Evolutionary conservation across 768 basidiomycete genomes (phyloP), one percentile per base, ranked within the genome.

Genomic region (Leucosporidium yakuticum): DNA sequence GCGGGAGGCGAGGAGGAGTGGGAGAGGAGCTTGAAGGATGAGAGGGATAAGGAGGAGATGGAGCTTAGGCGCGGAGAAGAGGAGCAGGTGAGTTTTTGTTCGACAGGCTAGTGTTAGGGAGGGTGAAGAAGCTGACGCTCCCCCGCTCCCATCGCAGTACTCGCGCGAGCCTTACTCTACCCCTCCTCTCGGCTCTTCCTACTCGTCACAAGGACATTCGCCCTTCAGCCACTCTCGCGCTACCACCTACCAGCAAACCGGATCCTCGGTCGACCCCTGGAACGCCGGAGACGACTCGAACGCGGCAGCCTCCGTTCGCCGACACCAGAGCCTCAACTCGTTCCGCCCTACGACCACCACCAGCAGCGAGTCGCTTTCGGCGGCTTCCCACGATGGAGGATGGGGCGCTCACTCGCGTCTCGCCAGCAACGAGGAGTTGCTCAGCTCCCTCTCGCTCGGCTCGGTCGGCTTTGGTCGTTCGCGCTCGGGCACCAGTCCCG

Each of bases 1-100:
- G 55, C 47, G 3, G 60, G 69, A 4, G 67, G 59, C 0, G 50
- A 63, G 34, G 67, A 72, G 34, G 71, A 72, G 4, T 72, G 71
- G 71, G 71, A 72, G 51, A 32, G 53, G 27, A 65, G 71, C 12
- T n/a, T 72, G 21, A n/a, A 62, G 23, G 71, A 69, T 9, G 65
- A 69, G 60, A 31, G 68, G 29, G 60, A 53, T 31, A 63, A 14
- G 69, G 65, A 2, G 62, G 65, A 3, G 65, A 27, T 39, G 23
- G 57, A 59, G 36, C 36, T 59, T 3, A 36, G 21, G 21, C 39
- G 62, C 2, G 39, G n/a, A 27, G 66, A 62, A 1, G 36, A 54
- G 15, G 61, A 48, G 1, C 34, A 53, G 65, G 65, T 34, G 32
- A 23, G 39, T 36, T 27, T 11, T 2, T 21, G 6, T 27, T 31